These are phyloP conservation scores for Chrysosporium keratinophilum DNA, from an alignment of 2,329 filamentous ascomycete genomes.

Conservation along the genomic window DNA sequence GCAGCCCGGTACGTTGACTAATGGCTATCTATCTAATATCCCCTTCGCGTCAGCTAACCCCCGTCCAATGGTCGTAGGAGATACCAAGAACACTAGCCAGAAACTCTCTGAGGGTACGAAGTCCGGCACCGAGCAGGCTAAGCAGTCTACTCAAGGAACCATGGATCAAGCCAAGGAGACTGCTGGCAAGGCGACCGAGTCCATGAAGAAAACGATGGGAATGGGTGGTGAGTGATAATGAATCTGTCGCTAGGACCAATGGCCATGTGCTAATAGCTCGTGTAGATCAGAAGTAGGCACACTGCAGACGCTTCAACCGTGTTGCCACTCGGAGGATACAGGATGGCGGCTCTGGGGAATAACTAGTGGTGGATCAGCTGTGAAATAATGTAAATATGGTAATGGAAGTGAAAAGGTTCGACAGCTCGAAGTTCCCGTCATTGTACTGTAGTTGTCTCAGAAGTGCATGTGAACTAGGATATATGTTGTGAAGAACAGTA, in stretches of 20 bases:
- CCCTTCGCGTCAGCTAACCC: no score
- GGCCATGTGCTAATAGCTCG: background rate
- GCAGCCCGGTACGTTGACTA: conserved; percentile 12
- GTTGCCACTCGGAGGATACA: no score
- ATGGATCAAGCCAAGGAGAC: conserved; percentile 15
- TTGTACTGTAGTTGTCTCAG: no score
- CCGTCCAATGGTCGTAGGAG: conserved; percentile 12
- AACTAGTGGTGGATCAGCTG: background rate
- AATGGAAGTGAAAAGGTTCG: background rate
- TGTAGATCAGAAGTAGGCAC: background rate
- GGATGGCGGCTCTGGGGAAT: no score
- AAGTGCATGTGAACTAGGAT: no score
- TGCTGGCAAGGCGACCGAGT: conserved; percentile 13
- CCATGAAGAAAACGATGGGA: conserved; percentile 14
- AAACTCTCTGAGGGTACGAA: conserved; percentile 15
- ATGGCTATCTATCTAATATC: background rate
- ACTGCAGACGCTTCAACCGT: background rate
- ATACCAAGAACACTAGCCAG: conserved; percentile 17
- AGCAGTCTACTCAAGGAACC: conserved; percentile 9
- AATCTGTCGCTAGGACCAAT: background rate
- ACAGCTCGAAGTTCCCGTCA: no score
- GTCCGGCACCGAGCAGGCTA: conserved; percentile 11
- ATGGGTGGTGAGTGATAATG: conserved; percentile 5
- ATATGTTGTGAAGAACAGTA: no score
- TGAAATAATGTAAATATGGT: background rate